Percentiles rank a stretch among this genome's conserved stretches.
Evolutionary conservation across 2,329 filamentous ascomycete genomes (phyloP).

Genomic region (Fusarium nisikadoi): DNA sequence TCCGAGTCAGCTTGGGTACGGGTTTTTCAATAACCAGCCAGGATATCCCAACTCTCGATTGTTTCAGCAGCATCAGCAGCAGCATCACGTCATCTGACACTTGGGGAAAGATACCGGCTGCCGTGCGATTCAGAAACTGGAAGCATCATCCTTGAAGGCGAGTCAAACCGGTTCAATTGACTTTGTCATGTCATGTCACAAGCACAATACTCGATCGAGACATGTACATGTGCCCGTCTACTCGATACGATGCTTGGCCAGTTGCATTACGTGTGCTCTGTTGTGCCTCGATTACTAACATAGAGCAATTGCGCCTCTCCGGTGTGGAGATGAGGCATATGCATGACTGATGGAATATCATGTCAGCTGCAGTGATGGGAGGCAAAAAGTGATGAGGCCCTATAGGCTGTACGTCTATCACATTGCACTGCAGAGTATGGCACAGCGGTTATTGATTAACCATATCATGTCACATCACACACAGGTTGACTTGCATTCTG

Average conservation of each 20-base stretch:
- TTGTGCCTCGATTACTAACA: neutral
- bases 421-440: slow-evolving; percentile 21
- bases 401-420: slow-evolving; percentile 36
- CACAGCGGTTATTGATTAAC: slow-evolving; percentile 2
- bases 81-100: slow-evolving; percentile 26
- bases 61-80: neutral
- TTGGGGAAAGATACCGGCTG: neutral
- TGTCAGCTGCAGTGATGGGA: neutral
- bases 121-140: neutral
- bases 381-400: slow-evolving; percentile 33
- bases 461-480: slow-evolving; percentile 5
- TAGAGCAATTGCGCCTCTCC: neutral
- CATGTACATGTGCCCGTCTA: neutral
- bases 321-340: slow-evolving; percentile 22
- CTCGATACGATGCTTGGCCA: neutral
- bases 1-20: neutral
- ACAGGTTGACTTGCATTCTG: neutral
- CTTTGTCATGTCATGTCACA: neutral
- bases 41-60: slow-evolving; percentile 6
- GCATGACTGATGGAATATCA: slow-evolving; percentile 1
- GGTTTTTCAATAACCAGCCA: neutral
- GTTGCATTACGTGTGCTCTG: neutral
- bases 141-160: slow-evolving; percentile 24
- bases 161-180: neutral
- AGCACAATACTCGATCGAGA: neutral